Conservation (phyloP, 2,329 filamentous ascomycete genomes). For the Ramularia endophylla region DNA sequence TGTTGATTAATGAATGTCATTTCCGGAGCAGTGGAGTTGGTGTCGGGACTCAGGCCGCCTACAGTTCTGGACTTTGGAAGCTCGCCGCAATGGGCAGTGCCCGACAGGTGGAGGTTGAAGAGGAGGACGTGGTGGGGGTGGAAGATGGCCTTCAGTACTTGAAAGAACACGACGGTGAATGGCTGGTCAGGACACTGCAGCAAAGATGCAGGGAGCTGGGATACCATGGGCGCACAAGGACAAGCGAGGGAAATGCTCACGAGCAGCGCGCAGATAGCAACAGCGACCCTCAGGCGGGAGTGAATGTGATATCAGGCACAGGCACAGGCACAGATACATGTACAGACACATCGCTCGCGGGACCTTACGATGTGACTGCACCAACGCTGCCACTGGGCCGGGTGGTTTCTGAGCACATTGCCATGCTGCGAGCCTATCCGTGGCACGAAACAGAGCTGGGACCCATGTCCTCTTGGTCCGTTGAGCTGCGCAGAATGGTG, state of each 20-base stretch:
- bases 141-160: conserved; percentile 7
- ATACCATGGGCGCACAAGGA: not conserved
- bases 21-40: too few relatives aligned
- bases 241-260: conserved; percentile 4
- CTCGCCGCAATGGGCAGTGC: too few relatives aligned
- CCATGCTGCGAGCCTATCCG: conserved; percentile 10
- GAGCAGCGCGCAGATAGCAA: too few relatives aligned
- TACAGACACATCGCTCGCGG: not conserved
- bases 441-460: conserved; percentile 16
- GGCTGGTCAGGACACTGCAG: conserved; percentile 6
- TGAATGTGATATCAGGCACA: too few relatives aligned
- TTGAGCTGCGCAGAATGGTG: conserved; percentile 13
- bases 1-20: too few relatives aligned
- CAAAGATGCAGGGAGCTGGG: conserved; percentile 5
- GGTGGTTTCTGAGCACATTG: conserved; percentile 10
- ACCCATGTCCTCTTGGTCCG: conserved; percentile 13
- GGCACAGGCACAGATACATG: too few relatives aligned
- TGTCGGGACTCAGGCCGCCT: too few relatives aligned
- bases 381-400: conserved; percentile 1
- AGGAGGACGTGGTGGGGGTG: not conserved
- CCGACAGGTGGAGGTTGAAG: too few relatives aligned
- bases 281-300: conserved; percentile 6
- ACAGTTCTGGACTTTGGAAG: too few relatives aligned
- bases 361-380: conserved; percentile 13
- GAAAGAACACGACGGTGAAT: conserved; percentile 7